Percentiles rank a stretch among this genome's conserved stretches.
Conservation (phyloP, 2,329 filamentous ascomycete genomes). For the Tympanopsis confertula region DNA sequence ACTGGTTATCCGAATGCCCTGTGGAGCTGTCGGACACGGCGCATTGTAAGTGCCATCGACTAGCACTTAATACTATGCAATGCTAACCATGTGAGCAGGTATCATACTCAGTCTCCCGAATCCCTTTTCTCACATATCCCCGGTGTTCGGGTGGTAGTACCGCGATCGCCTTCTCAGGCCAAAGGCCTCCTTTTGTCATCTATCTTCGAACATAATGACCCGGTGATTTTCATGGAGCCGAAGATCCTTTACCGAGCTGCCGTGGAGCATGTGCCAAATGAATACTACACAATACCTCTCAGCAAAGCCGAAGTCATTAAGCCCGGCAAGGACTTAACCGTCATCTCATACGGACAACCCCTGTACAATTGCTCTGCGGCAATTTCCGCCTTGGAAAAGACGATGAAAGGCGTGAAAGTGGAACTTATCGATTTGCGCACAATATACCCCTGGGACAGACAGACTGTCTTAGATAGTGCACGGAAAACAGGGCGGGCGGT, state of each 20-base stretch:
- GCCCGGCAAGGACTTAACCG: conserved; percentile 52
- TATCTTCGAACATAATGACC: conserved; percentile 51
- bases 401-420: conserved; percentile 47
- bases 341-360: conserved; percentile 62
- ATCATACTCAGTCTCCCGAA: conserved; percentile 65
- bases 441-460: conserved; percentile 63
- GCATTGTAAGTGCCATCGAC: conserved; percentile 35
- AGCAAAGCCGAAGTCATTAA: conserved; percentile 60
- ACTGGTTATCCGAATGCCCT: conserved; percentile 61
- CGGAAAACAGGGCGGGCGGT: conserved; percentile 59
- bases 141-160: conserved; percentile 58
- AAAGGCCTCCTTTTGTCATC: conserved; percentile 56
- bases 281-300: conserved; percentile 53
- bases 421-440: conserved; percentile 63
- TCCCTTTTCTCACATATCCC: conserved; percentile 61
- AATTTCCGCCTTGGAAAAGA: conserved; percentile 55
- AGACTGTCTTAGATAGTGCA: conserved; percentile 54
- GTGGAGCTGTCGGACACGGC: conserved; percentile 61
- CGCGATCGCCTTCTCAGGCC: conserved; percentile 58
- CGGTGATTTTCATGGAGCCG: conserved; percentile 66
- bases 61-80: conserved; percentile 2
- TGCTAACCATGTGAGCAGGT: conserved; percentile 22
- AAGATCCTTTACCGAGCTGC: conserved; percentile 65
- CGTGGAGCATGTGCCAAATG: conserved; percentile 62
- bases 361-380: conserved; percentile 58